Conservation (phyloP, 2,329 filamentous ascomycete species). For the Claviceps digitariae region DNA sequence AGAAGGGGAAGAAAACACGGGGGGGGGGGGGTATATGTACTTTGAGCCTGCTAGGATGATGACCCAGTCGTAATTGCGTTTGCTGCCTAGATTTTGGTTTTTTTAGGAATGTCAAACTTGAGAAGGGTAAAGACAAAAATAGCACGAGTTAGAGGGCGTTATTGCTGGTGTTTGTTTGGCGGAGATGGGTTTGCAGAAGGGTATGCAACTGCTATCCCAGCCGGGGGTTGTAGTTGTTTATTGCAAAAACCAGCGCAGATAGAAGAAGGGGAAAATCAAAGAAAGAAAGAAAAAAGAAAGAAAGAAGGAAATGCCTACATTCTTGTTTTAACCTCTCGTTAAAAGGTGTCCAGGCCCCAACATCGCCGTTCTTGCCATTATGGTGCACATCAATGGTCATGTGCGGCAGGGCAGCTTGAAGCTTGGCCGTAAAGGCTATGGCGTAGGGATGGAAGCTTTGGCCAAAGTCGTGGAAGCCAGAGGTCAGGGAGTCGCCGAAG, state of each 20-base stretch:
- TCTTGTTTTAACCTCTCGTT: constrained; percentile 18
- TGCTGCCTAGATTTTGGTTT: constrained; percentile 9
- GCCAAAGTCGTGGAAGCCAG: constrained; percentile 35
- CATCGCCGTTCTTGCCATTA: constrained; percentile 38
- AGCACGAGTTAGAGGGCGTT: too few relatives aligned
- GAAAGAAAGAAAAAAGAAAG: not conserved
- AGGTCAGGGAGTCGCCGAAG: constrained; percentile 52
- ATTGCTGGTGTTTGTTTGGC: too few relatives aligned
- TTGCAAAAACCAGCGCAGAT: too few relatives aligned
- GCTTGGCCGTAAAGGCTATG: constrained; percentile 29
- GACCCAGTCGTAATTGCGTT: constrained; percentile 39
- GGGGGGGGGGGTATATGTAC: constrained; percentile 14
- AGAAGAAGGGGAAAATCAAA: not conserved
- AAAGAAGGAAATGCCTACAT: constrained; percentile 15
- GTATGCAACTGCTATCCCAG: too few relatives aligned
- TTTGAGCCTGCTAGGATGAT: constrained; percentile 54
- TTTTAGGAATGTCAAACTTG: too few relatives aligned
- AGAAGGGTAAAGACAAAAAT: too few relatives aligned
- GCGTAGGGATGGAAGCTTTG: constrained; percentile 39
- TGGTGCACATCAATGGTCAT: constrained; percentile 30
- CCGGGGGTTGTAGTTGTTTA: too few relatives aligned
- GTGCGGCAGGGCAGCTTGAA: constrained; percentile 32
- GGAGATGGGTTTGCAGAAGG: too few relatives aligned
- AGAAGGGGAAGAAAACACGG: too few relatives aligned
- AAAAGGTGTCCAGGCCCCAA: constrained; percentile 24